phyloP scores from a whole-genome alignment of 208 protist species.

The Acanthamoeba lenticulata region DNA sequence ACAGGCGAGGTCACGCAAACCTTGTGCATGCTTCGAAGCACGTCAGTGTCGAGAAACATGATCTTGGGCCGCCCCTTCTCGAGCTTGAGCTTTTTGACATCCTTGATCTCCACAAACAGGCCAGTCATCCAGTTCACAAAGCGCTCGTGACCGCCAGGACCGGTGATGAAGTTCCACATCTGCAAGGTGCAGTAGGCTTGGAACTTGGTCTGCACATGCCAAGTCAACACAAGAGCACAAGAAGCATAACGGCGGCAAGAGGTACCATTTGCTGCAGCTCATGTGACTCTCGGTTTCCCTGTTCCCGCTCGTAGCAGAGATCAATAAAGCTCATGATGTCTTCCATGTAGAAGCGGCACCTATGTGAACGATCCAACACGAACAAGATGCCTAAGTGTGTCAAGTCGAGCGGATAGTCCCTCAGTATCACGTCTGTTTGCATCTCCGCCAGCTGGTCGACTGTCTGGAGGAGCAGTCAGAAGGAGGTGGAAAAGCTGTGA shows the following conservation, averaged over 20 bases:
- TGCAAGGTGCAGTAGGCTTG: constrained; percentile 21
- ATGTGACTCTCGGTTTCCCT: not conserved
- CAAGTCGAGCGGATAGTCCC: constrained; percentile 3
- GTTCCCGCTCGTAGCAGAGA: not conserved
- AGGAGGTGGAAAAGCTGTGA: not conserved
- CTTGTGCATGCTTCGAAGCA: not conserved
- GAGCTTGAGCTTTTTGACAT: not conserved
- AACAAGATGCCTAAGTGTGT: constrained; percentile 29
- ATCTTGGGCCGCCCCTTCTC: not conserved
- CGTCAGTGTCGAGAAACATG: not conserved
- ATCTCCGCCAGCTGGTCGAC: constrained; percentile 36
- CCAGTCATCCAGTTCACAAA: constrained; percentile 38
- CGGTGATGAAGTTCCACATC: constrained; percentile 45
- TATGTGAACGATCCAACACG: not conserved
- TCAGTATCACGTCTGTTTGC: not conserved
- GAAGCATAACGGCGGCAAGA: not conserved
- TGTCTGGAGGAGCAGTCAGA: not conserved
- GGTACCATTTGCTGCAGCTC: constrained; percentile 25
- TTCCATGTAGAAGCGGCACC: not conserved
- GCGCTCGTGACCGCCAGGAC: not conserved
- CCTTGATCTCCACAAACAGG: constrained; percentile 35
- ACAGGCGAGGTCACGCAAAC: not conserved
- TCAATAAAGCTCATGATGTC: constrained; percentile 35
- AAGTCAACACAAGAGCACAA: not conserved
- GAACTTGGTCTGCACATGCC: not conserved